phyloP scores from a whole-genome alignment of 78 protist species.

The Dictyostelium purpureum region DNA sequence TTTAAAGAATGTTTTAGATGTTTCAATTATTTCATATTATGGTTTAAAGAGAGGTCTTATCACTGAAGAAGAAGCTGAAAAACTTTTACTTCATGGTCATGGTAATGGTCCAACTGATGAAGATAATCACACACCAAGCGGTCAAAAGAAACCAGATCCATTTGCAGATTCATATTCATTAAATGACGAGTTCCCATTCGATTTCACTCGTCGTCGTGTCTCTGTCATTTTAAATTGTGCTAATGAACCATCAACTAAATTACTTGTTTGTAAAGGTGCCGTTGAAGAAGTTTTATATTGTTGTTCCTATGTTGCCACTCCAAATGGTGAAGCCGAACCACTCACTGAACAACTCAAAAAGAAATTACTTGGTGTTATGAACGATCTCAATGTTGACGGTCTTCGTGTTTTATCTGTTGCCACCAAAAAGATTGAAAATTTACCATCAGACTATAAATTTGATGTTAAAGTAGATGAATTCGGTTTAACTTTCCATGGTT shows the following conservation, averaged over 20 bases:
- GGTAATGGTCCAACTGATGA: neutral
- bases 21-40: conserved; percentile 37
- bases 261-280: conserved; percentile 60
- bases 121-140: too few relatives aligned
- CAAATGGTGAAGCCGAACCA: neutral
- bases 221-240: conserved; percentile 19
- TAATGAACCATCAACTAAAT: neutral
- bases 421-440: neutral
- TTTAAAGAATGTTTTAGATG: conserved; percentile 69
- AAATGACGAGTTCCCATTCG: conserved; percentile 69
- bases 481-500: conserved; percentile 35
- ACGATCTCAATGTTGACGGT: conserved; percentile 68
- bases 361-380: neutral
- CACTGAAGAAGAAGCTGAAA: too few relatives aligned
- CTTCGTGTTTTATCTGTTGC: conserved; percentile 71
- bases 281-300: conserved; percentile 68
- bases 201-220: conserved; percentile 78
- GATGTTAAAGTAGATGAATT: conserved; percentile 45
- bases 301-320: conserved; percentile 7
- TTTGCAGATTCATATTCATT: neutral
- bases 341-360: neutral
- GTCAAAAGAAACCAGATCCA: neutral
- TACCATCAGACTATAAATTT: neutral
- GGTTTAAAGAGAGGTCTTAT: neutral
- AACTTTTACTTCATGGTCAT: too few relatives aligned